Base-by-base conservation (phyloP, 2,329 filamentous ascomycete genomes). In the Mollisia scopiformis region DNA sequence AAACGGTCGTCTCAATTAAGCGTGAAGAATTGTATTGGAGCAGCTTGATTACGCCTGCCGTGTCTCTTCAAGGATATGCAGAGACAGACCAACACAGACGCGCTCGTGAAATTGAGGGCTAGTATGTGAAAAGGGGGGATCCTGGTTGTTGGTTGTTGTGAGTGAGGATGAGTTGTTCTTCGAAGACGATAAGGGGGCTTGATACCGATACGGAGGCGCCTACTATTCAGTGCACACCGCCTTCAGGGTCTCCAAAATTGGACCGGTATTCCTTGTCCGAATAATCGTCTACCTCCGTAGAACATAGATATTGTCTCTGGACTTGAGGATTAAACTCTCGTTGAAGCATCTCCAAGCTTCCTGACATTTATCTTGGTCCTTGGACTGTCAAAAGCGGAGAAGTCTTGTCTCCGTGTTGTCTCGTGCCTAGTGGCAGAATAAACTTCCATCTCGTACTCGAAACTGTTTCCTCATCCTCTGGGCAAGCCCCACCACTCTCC, bases 381-480 rank as follows among this genome's bases (percentile, higher is more conserved):
- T 13, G 16, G 3, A 43, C 25, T n/a, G 10, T 27, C 6, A 23
- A n/a, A 11, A 35, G 39, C 37, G 41, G 54, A 37, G 8, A 56
- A 21, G 8, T 31, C 28, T 30, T 28, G 23, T 5, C 23, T 47
- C 28, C 49, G 28, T 27, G 13, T 21, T 31, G 23, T 33, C 27
- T 51, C 28, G 51, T 62, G 59, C 58, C 55, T 43, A 62, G 55
- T 51, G 59, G 56, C 59, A 58, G 52, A 62, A 58, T 47, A 21
- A 35, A 54, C 30, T 37, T 46, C 28, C 27, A 54, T 25, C 52
- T 46, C 52, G 50, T 21, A 43, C 52, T 16, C 43, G 31, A 55
- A 55, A 50, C 57, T 55, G 33, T 51, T 61, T 60, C 33, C 31
- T 31, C 41, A 39, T 31, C 50, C 49, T 25, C 47, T 51, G 27